A percentile compares a stretch with the other conserved stretches of the same genome.
phyloP scores from a whole-genome alignment of 176 grass and related monocot genomes.

The Calamus simplicifolius region DNA sequence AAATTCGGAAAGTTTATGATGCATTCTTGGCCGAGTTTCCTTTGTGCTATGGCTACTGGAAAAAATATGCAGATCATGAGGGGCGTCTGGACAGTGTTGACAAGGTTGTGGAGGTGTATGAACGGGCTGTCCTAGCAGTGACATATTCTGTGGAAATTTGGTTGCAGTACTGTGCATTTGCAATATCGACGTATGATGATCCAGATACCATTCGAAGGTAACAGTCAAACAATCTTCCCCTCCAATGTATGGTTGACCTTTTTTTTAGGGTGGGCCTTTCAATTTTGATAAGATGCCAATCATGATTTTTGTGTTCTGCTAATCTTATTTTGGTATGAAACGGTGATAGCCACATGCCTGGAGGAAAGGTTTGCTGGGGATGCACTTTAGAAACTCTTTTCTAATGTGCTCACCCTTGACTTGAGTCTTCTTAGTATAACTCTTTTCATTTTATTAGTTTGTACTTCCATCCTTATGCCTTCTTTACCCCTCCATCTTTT shows the following conservation, averaged over 20 bases:
- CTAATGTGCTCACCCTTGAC: neutral
- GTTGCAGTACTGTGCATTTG: constrained; percentile 81
- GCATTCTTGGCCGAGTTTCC: constrained; percentile 85
- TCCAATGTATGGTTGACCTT: too few species aligned
- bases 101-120: constrained; percentile 94
- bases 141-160: constrained; percentile 99
- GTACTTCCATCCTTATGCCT: neutral
- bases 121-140: constrained; percentile 85
- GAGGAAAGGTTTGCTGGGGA: constrained; percentile 19
- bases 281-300: too few species aligned
- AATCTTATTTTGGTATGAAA: constrained; percentile 7
- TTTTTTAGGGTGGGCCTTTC: too few species aligned
- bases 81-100: constrained; percentile 47
- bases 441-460: constrained; percentile 1
- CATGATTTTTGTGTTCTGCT: constrained; percentile 17
- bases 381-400: constrained; percentile 26
- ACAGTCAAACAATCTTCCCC: neutral
- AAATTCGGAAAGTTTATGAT: constrained; percentile 91
- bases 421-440: neutral
- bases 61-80: constrained; percentile 99
- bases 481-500: neutral
- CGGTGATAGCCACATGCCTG: constrained; percentile 12
- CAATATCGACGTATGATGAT: constrained; percentile 90
- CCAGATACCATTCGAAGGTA: constrained; percentile 90
- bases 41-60: constrained; percentile 98